These are phyloP conservation scores for Auricularia cornea DNA, from an alignment of 768 basidiomycete species.

Conservation along the genomic window DNA sequence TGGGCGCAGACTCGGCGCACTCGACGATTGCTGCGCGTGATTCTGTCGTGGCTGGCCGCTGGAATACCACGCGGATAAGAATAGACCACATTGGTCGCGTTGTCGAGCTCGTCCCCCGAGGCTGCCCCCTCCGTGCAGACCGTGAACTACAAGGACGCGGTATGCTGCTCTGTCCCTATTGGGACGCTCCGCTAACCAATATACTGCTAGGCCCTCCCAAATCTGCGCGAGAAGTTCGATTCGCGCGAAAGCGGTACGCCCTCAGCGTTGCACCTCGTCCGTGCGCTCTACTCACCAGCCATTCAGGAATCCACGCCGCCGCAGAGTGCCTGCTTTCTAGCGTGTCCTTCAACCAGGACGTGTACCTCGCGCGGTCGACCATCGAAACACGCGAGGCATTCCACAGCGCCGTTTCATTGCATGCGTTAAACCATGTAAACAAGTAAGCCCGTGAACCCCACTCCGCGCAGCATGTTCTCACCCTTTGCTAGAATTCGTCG, in stretches of 20 bases:
- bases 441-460: slow-evolving; percentile 45
- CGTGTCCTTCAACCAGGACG: slow-evolving; percentile 61
- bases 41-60: slow-evolving; percentile 46
- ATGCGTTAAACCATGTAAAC: slow-evolving; percentile 80
- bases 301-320: not conserved
- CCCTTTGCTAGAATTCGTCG: slow-evolving; percentile 68
- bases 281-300: slow-evolving; percentile 9
- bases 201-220: slow-evolving; percentile 36
- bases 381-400: slow-evolving; percentile 53
- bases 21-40: slow-evolving; percentile 42
- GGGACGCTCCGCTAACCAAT: too few species aligned
- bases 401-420: slow-evolving; percentile 68
- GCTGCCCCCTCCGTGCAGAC: slow-evolving; percentile 23
- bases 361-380: slow-evolving; percentile 63
- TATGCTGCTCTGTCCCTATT: too few species aligned
- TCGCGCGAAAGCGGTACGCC: slow-evolving; percentile 6
- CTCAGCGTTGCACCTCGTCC: slow-evolving; percentile 50
- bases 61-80: slow-evolving; percentile 43
- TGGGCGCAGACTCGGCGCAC: slow-evolving; percentile 45
- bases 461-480: not conserved
- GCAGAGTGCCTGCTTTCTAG: slow-evolving; percentile 38
- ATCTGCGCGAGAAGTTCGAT: slow-evolving; percentile 47
- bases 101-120: slow-evolving; percentile 41
- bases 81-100: slow-evolving; percentile 52
- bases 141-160: slow-evolving; percentile 20